These are phyloP conservation scores for Trichoderma brevicompactum DNA, from an alignment of 2,329 filamentous ascomycete genomes.

Conservation along the genomic window DNA sequence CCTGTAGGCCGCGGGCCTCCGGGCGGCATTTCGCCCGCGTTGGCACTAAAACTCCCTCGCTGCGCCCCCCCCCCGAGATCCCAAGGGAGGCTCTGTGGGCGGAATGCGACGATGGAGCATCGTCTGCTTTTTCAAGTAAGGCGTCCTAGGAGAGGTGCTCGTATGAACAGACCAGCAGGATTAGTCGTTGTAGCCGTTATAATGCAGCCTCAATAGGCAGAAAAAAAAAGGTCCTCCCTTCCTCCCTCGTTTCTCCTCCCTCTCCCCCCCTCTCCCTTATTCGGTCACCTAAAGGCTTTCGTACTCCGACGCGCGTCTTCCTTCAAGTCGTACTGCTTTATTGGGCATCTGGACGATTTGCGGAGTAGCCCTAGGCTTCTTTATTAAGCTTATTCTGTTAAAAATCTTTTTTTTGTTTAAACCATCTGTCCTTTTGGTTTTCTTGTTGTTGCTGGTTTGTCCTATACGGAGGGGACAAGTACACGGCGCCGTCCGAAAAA, in stretches of 20 bases:
- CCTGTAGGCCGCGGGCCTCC: not conserved
- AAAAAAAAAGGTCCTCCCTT: not conserved
- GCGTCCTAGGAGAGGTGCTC: not conserved
- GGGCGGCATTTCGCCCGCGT: not conserved
- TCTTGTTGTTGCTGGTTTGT: not conserved
- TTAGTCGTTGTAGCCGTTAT: conserved; percentile 1
- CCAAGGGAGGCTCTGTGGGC: conserved; percentile 11
- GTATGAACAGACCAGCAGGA: not conserved
- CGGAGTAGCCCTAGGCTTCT: conserved; percentile 23
- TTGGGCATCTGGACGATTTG: not conserved
- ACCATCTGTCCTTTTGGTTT: not conserved
- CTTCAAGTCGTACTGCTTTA: not conserved
- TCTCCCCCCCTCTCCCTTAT: not conserved
- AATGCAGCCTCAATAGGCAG: conserved; percentile 15
- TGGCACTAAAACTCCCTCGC: not conserved
- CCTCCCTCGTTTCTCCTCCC: not conserved
- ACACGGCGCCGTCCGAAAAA: not conserved
- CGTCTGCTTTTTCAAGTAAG: conserved; percentile 12
- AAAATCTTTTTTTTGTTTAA: not conserved
- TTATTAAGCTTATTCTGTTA: conserved; percentile 22
- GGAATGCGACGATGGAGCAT: conserved; percentile 15
- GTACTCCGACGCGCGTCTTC: conserved; percentile 22
- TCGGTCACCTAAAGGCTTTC: not conserved
- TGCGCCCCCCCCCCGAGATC: not conserved
- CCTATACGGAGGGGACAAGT: not conserved